These are phyloP conservation scores for Thelonectria olida DNA, from an alignment of 2,329 filamentous ascomycete species.

Conservation along the genomic window DNA sequence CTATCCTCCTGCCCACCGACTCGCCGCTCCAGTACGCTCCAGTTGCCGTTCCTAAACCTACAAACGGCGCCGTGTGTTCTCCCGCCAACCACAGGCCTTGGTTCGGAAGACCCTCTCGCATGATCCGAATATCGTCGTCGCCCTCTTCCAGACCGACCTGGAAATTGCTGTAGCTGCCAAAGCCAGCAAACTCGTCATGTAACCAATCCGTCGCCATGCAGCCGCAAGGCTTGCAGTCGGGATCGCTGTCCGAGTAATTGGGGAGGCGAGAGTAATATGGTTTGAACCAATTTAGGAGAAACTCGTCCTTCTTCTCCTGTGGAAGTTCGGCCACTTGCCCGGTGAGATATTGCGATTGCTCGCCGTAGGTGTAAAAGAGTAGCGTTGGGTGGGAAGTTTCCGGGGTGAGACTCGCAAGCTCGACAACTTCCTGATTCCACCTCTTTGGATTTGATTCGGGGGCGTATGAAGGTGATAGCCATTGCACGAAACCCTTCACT, in stretches of 20 bases:
- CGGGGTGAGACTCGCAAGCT: constrained; percentile 73
- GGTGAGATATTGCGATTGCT: constrained; percentile 65
- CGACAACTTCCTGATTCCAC: constrained; percentile 82
- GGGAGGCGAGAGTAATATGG: constrained; percentile 84
- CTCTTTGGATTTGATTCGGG: constrained; percentile 65
- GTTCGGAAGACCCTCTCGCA: constrained; percentile 70
- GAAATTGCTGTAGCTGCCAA: constrained; percentile 88
- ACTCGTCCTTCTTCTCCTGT: constrained; percentile 58
- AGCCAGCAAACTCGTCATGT: constrained; percentile 79
- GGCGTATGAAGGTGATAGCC: constrained; percentile 76
- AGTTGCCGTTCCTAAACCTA: constrained; percentile 86
- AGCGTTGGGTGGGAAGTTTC: constrained; percentile 78
- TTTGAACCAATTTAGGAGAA: constrained; percentile 72
- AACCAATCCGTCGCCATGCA: constrained; percentile 81
- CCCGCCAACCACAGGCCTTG: constrained; percentile 85
- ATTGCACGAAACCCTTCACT: constrained; percentile 77
- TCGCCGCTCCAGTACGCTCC: constrained; percentile 95
- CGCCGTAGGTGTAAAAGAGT: constrained; percentile 82
- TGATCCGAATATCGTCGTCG: constrained; percentile 74
- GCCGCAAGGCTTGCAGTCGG: constrained; percentile 69
- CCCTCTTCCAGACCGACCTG: constrained; percentile 77
- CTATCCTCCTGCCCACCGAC: constrained; percentile 73
- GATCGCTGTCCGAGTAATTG: constrained; percentile 63
- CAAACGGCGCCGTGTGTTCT: constrained; percentile 90
- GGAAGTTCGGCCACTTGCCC: constrained; percentile 52